Percentiles rank a stretch among this genome's conserved stretches.
Evolutionary conservation across 1,284 basidiomycete genomes (phyloP).

Genomic region (Marasmius fiardii): DNA sequence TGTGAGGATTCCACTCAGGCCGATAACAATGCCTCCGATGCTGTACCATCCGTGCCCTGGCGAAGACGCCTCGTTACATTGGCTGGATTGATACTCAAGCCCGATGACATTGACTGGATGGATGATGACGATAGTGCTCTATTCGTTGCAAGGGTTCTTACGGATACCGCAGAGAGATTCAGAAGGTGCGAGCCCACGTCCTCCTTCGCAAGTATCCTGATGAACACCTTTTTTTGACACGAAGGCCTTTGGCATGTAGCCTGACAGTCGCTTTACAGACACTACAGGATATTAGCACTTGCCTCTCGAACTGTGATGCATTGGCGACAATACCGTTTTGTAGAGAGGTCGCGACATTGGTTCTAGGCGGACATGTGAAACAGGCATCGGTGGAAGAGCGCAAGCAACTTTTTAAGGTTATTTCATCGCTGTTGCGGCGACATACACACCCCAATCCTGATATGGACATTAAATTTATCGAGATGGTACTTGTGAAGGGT

Average conservation of each 20-base stretch:
- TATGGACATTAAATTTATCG: conserved; percentile 33
- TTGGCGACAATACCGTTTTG: conserved; percentile 36
- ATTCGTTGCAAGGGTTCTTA: conserved; percentile 33
- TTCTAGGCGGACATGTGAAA: conserved; percentile 50
- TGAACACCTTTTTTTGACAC: conserved; percentile 1
- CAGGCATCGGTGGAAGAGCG: conserved; percentile 42
- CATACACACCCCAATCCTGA: conserved; percentile 32
- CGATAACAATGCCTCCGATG: neutral
- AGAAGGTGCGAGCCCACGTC: conserved; percentile 32
- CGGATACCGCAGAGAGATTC: conserved; percentile 35
- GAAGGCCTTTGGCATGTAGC: neutral
- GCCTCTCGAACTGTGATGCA: neutral
- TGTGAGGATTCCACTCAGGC: neutral
- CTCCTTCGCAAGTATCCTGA: conserved; percentile 3
- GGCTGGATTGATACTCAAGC: conserved; percentile 36
- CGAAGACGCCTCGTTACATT: conserved; percentile 22
- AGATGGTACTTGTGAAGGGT: conserved; percentile 41
- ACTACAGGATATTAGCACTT: neutral
- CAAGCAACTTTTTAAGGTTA: conserved; percentile 38
- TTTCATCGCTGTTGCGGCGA: conserved; percentile 47
- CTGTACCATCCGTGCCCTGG: conserved; percentile 20
- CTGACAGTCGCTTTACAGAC: neutral
- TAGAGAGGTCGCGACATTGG: conserved; percentile 31
- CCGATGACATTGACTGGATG: conserved; percentile 43
- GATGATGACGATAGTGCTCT: conserved; percentile 37